Evolutionary conservation across 78 protist species (phyloP).

Genomic region (slime mould (Dictyostelium discoideum)): dicty_2.7 NC_007091.3:1463501-1464000

Average conservation of each 20-base stretch:
- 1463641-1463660: conserved; percentile 68
- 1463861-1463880: background rate
- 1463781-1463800: background rate
- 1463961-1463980: background rate
- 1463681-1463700: conserved; percentile 36
- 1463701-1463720: background rate
- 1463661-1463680: conserved; percentile 28
- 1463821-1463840: background rate
- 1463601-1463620: background rate
- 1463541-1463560: background rate
- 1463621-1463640: conserved; percentile 13
- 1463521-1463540: background rate
- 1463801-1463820: background rate
- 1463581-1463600: background rate
- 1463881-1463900: conserved; percentile 46
- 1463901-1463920: conserved; percentile 29
- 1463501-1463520: background rate
- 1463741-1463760: background rate
- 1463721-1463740: background rate
- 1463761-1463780: background rate
- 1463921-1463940: conserved; percentile 5
- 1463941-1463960: conserved; percentile 1
- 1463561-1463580: background rate
- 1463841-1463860: background rate
- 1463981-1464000: background rate